Percentiles rank a stretch among this genome's conserved stretches.
Conservation (phyloP, 2,329 filamentous ascomycete species). For the Leptoxyphium fumago region DNA sequence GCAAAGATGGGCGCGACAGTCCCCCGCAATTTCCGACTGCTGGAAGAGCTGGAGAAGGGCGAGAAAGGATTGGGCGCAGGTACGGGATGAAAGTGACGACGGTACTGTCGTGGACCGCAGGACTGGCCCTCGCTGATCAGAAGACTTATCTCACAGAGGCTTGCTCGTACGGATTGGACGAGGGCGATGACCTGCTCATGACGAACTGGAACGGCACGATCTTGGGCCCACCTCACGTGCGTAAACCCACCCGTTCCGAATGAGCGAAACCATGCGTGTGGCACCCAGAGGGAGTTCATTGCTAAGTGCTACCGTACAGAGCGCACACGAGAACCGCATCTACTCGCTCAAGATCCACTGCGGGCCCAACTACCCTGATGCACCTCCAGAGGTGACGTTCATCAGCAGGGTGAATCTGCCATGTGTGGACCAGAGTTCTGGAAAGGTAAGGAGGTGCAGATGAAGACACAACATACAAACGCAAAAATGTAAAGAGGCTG, state of each 20-base stretch:
- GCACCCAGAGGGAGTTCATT: neutral
- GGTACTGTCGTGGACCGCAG: neutral
- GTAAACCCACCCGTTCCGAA: slow-evolving; percentile 21
- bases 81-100: slow-evolving; percentile 21
- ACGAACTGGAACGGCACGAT: slow-evolving; percentile 98
- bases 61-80: slow-evolving; percentile 93
- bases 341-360: slow-evolving; percentile 97
- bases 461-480: slow-evolving; percentile 1
- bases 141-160: slow-evolving; percentile 47
- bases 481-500: neutral
- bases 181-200: slow-evolving; percentile 91
- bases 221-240: slow-evolving; percentile 84
- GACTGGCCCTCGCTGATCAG: slow-evolving; percentile 2
- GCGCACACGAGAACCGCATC: slow-evolving; percentile 95
- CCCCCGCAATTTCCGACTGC: slow-evolving; percentile 86
- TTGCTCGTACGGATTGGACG: slow-evolving; percentile 90
- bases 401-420: slow-evolving; percentile 93
- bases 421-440: slow-evolving; percentile 68
- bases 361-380: slow-evolving; percentile 74
- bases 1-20: slow-evolving; percentile 53
- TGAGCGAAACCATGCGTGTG: neutral
- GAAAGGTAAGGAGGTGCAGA: slow-evolving; percentile 39
- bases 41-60: slow-evolving; percentile 97
- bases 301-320: slow-evolving; percentile 35
- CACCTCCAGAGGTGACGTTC: slow-evolving; percentile 80